Base-by-base conservation (phyloP, 2,329 filamentous ascomycete species). In the Aspergillaceae sp. region DNA sequence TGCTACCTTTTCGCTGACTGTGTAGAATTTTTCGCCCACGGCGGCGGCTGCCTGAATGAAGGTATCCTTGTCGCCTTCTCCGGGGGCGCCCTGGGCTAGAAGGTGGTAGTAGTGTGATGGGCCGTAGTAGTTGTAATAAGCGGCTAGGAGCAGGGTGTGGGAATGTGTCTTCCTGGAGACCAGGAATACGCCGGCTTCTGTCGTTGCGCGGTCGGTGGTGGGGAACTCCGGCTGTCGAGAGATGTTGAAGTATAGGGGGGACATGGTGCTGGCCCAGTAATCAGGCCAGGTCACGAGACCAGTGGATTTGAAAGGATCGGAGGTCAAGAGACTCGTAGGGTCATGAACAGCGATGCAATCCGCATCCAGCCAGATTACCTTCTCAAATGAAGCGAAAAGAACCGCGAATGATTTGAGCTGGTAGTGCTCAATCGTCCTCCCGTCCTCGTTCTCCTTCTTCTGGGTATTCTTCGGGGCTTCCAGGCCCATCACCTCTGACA, bases 261-360 rank as follows among this genome's bases (percentile, higher is more conserved):
- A 61, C 29, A 62, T 65, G 0, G 65, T 64, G 6, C 65, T 59
- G 5, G 62, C 61, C 62, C 66, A 71, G 48, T 68, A 75, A 54
- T 79, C 77, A 4, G 77, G 76, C 75, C 75, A 80, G n/a, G 72
- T 69, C 11, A 80, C 64, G 32, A 79, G 61, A n/a, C 77, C 77
- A 1, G 67, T 68, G 0, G 70, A 70, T 5, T 48, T 61, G 58
- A 74, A 80, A 0, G 75, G 75, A 34, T 74, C 68, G 1, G 65
- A 61, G 4, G 63, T 57, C 53, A 80, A 74, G 7, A 80, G 57
- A 3, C 49, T 36, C 2, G 54, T 54, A 1, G 71, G 69, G 37
- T 72, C 58, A 48, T 67, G 58, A 6, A 69, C 57, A 7, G 76
- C 74, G 52, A 78, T 74, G 43, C 68, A 69, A 54, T 79, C 76